These are phyloP conservation scores for Ciborinia camelliae DNA, from an alignment of 2,329 filamentous ascomycete genomes.

Conservation along the genomic window DNA sequence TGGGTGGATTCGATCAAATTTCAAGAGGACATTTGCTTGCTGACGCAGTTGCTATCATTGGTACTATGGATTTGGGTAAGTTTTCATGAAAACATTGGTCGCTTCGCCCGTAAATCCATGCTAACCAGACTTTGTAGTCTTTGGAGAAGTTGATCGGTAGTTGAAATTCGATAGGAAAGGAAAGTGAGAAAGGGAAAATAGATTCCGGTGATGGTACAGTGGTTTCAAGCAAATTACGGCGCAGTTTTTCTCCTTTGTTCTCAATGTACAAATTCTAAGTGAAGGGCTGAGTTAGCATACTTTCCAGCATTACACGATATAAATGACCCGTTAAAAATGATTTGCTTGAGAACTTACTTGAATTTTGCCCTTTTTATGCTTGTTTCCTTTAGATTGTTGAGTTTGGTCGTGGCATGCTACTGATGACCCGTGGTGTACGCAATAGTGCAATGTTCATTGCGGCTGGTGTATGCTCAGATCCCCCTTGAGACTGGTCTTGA, in stretches of 20 bases:
- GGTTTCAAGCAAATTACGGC: conserved; percentile 11
- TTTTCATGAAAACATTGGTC: conserved; percentile 10
- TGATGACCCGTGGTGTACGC: conserved; percentile 6
- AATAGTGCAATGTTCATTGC: neutral
- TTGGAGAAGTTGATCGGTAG: conserved; percentile 51
- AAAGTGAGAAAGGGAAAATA: conserved; percentile 25
- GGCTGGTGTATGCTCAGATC: neutral
- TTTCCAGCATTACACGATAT: conserved; percentile 8
- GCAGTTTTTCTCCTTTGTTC: conserved; percentile 24
- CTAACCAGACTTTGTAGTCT: conserved; percentile 32
- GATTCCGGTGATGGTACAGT: conserved; percentile 21
- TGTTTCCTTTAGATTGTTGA: conserved; percentile 11
- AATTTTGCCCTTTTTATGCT: conserved; percentile 3
- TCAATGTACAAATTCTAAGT: conserved; percentile 30
- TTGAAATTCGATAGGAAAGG: conserved; percentile 16
- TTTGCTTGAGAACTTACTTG: conserved; percentile 2
- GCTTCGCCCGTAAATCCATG: conserved; percentile 21
- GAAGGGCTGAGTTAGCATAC: conserved; percentile 14
- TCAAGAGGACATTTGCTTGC: conserved; percentile 89
- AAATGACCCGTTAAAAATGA: neutral
- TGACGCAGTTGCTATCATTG: conserved; percentile 94
- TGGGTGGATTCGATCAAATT: conserved; percentile 91
- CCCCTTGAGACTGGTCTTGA: neutral
- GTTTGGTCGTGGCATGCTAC: conserved; percentile 12
- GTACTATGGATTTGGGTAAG: conserved; percentile 82